Conservation (phyloP, 805 yeast species). For the Phaffomyces antillensis region DNA sequence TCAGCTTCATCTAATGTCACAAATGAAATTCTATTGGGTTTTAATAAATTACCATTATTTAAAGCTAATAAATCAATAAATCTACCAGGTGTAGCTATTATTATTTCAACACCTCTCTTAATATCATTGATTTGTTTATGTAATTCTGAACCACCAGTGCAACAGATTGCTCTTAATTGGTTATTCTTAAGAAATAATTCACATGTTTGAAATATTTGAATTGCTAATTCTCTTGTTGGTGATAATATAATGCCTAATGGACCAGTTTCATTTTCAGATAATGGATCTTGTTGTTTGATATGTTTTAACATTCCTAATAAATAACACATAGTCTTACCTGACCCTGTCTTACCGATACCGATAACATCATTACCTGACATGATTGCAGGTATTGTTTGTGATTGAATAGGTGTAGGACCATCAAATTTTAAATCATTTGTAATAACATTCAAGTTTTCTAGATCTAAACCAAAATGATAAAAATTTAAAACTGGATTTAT, state of each 20-base stretch:
- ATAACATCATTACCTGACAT: conserved; percentile 88
- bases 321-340: conserved; percentile 91
- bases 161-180: conserved; percentile 56
- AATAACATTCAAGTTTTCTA: conserved; percentile 46
- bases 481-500: conserved; percentile 62
- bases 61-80: conserved; percentile 83
- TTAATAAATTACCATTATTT: conserved; percentile 66
- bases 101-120: conserved; percentile 68
- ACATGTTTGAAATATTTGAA: conserved; percentile 71
- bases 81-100: conserved; percentile 94
- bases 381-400: conserved; percentile 84
- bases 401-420: conserved; percentile 80
- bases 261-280: conserved; percentile 45
- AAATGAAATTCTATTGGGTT: conserved; percentile 62
- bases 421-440: conserved; percentile 42
- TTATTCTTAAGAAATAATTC: conserved; percentile 46
- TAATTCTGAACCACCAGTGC: conserved; percentile 86
- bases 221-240: conserved; percentile 89
- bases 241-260: conserved; percentile 78
- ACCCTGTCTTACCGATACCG: conserved; percentile 94
- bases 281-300: conserved; percentile 61
- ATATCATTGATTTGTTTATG: conserved; percentile 75
- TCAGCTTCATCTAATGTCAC: conserved; percentile 96
- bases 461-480: conserved; percentile 76
- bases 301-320: conserved; percentile 80